Base-by-base conservation (phyloP, 192 early-diverging fungal species). In the Neocallimastix lanati region DNA sequence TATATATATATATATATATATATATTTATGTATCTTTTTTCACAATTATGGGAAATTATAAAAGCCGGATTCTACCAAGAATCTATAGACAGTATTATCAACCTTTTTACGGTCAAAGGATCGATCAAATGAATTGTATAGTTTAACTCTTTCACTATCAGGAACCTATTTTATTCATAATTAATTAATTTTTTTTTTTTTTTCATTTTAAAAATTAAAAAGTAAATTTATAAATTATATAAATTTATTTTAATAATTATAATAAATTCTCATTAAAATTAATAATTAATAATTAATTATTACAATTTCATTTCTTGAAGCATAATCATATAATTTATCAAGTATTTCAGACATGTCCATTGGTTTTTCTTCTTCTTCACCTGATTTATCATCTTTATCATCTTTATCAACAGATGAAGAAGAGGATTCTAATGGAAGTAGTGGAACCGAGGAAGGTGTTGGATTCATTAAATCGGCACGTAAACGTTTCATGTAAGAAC, bases 41-140 rank as follows among this genome's bases (percentile, higher is more conserved):
- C 11, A 11, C 16, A 21, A 7, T n/a, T 67, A 67, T 67, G 50
- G 50, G 25, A 67, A 67, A n/a, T 67, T 67, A n/a, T 67, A 67
- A 21, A 67, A 67, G 5, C 50, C 50, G 0, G 50, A 67, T 67
- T 67, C 50, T n/a, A 67, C 50, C 16, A 67, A 67, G 16, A n/a
- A 67, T 67, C 50, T 67, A 27, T n/a, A 67, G 25, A 67, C 18
- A 67, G 50, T 67, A 9, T 67, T 9, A 67, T 67, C 50, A 21
- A 67, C n/a, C 50, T 80, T 76, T n/a, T 82, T 78, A 28, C 87
- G 76, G 9, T 83, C 85, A 11, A 29, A 28, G 12, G 83, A 85
- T 37, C 79, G 79, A 78, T 86, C 86, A 78, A 89, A 89, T 28
- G 81, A 81, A 38, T 85, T 78, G 79, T 88, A 88, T 28, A 88